Base-by-base conservation (phyloP, 176 grass and related monocot species). In the Aegilops longissima region DNA sequence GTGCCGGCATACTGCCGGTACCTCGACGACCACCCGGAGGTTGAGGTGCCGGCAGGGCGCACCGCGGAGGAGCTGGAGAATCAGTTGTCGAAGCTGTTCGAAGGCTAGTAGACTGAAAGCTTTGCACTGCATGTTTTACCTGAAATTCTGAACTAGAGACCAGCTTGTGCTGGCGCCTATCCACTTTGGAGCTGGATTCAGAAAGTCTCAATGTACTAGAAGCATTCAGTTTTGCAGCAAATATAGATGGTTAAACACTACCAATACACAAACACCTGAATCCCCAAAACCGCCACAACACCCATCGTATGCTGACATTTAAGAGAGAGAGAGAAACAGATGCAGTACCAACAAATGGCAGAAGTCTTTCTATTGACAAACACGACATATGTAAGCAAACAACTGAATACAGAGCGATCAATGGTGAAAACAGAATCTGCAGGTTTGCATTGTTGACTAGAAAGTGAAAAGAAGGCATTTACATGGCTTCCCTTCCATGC, bases 1-100 rank as follows among this genome's bases (percentile, higher is more conserved):
- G 40, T 87, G 54, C 89, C 80, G 33, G 73, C 66, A 1, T 90
- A 90, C 20, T 31, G 84, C 18, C 64, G 42, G 54, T 83, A 79
- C 20, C 27, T 87, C n/a, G 65, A 65, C 13, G 73, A 67, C n/a
- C 77, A 74, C 29, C 82, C 67, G 5, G 59, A 56, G 79, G 40
- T 42, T 5, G 80, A 73, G 6, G 40, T 20, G 9, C 31, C 84
- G 6, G 9, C 10, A 20, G 84, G 54, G 42, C 73, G 42, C 33
- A 45, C 73, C 1, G 54, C 1, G 18, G 84, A 90, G 80, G 84
- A 87, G 3, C 39, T 90, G 40, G 73, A 83, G 33, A 66, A 73
- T 11, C 89, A 79, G 33, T 42, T 90, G 33, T 79, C 56, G 2
- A 73, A 83, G 33, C 17, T 87, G 31, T 90, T 90, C 12, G 84